Evolutionary conservation across 1,284 basidiomycete species (phyloP), one percentile per base, ranked within the genome.

Genomic region (Ustilago trichophora): DNA sequence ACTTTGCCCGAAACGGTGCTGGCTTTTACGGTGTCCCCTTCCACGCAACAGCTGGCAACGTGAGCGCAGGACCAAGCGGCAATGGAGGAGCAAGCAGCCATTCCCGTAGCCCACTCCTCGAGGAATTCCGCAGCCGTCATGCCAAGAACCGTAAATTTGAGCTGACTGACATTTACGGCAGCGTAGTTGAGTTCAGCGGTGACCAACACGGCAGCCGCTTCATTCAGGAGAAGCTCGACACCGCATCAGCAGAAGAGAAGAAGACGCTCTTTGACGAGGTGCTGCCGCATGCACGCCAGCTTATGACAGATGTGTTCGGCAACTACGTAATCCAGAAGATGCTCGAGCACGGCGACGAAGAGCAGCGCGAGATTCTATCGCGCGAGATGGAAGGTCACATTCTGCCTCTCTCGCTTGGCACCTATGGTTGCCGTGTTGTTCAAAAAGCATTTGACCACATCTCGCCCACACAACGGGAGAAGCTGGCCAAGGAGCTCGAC

Each of bases 281-380:
- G 67, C 85, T 92, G 36, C 91, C 93, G 11, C 88, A 89, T 76
- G 86, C 89, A 3, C 83, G 92, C 42, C 87, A 89, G 63, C 85
- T 98, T 51, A 91, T 95, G 78, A 90, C 90, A 69, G 93, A 98
- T 78, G 92, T 98, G 35, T 98, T 97, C 80, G 95, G 95, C 56
- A 98, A 98, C 85, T 98, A 79, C 32, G 97, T 84, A 88, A 88
- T 97, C 56, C 95, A 98, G 82, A 97, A 97, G 83, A 83, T 98
- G 74, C 91, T 98, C 73, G 95, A 98, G 81, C 87, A 91, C 77
- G 93, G 95, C 21, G 90, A 88, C 15, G 86, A 87, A 58, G 83
- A 59, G 46, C 75, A 82, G 53, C 90, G 90, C 77, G 86, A 87
- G 2, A 83, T 87, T 9, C 84, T 98, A 37, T 88, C 88, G 2